These are phyloP conservation scores for Coniophora puteana DNA, from an alignment of 1,284 basidiomycete species.

Conservation along the genomic window DNA sequence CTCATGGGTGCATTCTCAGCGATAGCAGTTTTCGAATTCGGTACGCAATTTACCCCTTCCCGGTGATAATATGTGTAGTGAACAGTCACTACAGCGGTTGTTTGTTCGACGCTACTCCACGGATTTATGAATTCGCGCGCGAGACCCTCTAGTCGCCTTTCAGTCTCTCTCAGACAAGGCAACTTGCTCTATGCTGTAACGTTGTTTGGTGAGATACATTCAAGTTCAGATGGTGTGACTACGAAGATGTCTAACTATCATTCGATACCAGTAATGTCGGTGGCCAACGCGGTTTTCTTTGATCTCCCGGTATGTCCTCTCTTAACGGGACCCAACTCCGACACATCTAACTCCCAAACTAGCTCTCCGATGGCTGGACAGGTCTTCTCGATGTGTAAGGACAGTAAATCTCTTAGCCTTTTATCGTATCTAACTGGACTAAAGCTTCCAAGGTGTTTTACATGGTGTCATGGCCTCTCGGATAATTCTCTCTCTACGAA, in stretches of 20 bases:
- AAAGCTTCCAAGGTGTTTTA: conserved; percentile 7
- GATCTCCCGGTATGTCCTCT: conserved; percentile 1
- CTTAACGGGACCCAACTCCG: too few relatives aligned
- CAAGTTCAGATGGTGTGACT: not conserved
- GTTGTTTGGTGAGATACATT: conserved; percentile 4
- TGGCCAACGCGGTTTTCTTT: conserved; percentile 5
- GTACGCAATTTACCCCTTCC: conserved; percentile 1
- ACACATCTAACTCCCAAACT: not conserved
- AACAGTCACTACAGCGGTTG: not conserved
- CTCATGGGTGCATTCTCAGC: conserved; percentile 6
- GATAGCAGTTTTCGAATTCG: conserved; percentile 6
- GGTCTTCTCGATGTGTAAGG: conserved; percentile 6
- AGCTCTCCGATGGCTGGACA: not conserved
- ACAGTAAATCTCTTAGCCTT: too few relatives aligned
- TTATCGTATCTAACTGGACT: too few relatives aligned
- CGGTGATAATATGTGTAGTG: not conserved
- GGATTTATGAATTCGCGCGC: not conserved
- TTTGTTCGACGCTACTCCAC: not conserved
- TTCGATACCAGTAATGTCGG: not conserved
- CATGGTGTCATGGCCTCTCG: conserved; percentile 9
- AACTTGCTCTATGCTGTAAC: conserved; percentile 7
- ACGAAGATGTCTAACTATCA: not conserved
- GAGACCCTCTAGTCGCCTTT: not conserved
- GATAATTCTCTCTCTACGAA: conserved; percentile 5
- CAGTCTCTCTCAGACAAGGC: conserved; percentile 1